Base-by-base conservation (phyloP, 2,329 filamentous ascomycete species). In the Botrytis cinerea region DNA sequence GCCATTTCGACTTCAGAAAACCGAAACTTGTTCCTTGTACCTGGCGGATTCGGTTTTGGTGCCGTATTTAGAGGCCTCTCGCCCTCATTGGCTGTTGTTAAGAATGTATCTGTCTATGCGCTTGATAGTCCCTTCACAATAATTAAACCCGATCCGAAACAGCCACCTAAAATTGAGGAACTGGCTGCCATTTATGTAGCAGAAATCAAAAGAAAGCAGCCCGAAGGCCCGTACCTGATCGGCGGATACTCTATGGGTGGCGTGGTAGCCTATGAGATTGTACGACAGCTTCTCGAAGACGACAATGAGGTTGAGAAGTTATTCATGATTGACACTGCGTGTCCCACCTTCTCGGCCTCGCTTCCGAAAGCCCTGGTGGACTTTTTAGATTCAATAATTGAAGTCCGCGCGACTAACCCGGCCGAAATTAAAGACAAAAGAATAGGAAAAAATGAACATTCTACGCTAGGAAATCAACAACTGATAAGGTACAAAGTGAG, bases 231-330 rank as follows among this genome's bases (percentile, higher is more conserved):
- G 0, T 93, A 93, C 81, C 86, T 87, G 70, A 82, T 94, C 0
- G 87, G 89, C 25, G 92, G 92, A 38, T 94, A 92, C 92, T 92
- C 89, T 25, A 91, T 91, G 1, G 92, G 92, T 38, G 92, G 92
- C 48, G 90, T 93, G 68, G 90, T 91, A 74, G 91, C 91, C 59
- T 93, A 88, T 78, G 89, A 92, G 77, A 89, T 89, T 12, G 87
- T 89, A 22, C 86, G 87, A 71, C 87, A 90, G 75, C 84, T 93
- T 25, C 85, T 85, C 73, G 85, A 86, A 75, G 85, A 84, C 3
- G 87, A 87, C 22, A 87, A 92, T 59, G 80, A 79, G 28, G 89
- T 92, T 7, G 86, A 88, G 9, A 83, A 87, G 70, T 84, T 93
- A 20, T 84, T 92, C 70, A 84, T 92, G 69, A 88, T 93, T 68